phyloP scores from a whole-genome alignment of 1,139 yeast genomes.

The Arxiozyma bovina region DNA sequence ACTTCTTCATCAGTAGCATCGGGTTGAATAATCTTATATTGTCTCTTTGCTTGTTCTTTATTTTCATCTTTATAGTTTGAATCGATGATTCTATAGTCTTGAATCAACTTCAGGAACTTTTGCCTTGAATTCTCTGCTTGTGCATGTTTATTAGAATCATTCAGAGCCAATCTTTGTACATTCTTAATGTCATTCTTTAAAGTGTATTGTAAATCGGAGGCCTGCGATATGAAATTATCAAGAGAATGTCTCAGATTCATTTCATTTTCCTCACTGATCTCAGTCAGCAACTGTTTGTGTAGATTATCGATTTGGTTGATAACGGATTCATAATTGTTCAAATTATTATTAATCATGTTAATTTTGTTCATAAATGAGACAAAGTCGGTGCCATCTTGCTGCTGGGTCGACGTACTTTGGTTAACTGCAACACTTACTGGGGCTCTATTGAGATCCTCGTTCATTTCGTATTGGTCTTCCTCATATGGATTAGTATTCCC shows the following conservation, averaged over 20 bases:
- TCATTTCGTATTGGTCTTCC: slow-evolving; percentile 12
- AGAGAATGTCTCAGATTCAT: slow-evolving; percentile 65
- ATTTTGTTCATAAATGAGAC: slow-evolving; percentile 75
- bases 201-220: slow-evolving; percentile 65
- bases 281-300: slow-evolving; percentile 77
- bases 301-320: slow-evolving; percentile 71
- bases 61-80: slow-evolving; percentile 79
- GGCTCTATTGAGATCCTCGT: slow-evolving; percentile 4
- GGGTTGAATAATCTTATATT: slow-evolving; percentile 86
- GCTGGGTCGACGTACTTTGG: neutral
- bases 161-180: slow-evolving; percentile 63
- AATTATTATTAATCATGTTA: slow-evolving; percentile 69
- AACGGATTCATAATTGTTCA: slow-evolving; percentile 71
- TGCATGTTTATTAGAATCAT: slow-evolving; percentile 71
- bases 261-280: slow-evolving; percentile 74
- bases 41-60: slow-evolving; percentile 84
- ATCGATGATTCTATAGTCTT: slow-evolving; percentile 79
- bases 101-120: slow-evolving; percentile 77
- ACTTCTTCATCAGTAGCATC: slow-evolving; percentile 84
- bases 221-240: slow-evolving; percentile 68
- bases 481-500: slow-evolving; percentile 13
- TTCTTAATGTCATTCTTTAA: slow-evolving; percentile 70
- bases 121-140: slow-evolving; percentile 88
- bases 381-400: slow-evolving; percentile 41
- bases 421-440: neutral